Evolutionary conservation across 73 alveolate genomes (phyloP).

Genomic region (Effrenium voratum): DNA sequence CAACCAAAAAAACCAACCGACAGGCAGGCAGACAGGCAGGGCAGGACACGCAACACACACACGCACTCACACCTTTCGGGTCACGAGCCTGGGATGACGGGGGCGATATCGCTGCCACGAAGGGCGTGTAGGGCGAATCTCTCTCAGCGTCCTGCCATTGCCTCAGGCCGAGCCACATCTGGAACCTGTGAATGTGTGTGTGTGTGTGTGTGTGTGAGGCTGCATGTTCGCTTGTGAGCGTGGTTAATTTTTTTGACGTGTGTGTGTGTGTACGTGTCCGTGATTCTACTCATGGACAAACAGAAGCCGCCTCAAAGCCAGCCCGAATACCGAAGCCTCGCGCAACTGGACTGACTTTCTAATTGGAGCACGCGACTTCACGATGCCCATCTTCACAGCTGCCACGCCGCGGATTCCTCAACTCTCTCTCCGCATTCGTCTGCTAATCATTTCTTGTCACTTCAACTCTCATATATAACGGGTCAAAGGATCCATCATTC

Average conservation of each 20-base stretch:
- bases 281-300: neutral
- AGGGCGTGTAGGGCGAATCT: conserved; percentile 79
- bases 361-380: conserved; percentile 7
- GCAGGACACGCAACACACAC: neutral
- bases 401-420: conserved; percentile 76
- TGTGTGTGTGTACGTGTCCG: neutral
- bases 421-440: neutral
- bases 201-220: neutral
- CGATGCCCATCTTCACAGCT: conserved; percentile 87
- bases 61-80: neutral
- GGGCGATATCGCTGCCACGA: conserved; percentile 83
- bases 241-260: neutral
- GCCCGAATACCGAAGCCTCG: neutral
- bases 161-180: neutral
- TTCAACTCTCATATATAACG: neutral
- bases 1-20: too few relatives aligned
- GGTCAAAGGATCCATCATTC: neutral
- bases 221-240: neutral
- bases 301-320: neutral
- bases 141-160: conserved; percentile 62
- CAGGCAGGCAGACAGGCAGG: neutral
- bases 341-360: too few relatives aligned
- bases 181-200: neutral
- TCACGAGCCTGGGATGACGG: conserved; percentile 3
- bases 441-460: neutral